Percentiles rank a stretch among this genome's conserved stretches.
Conservation (phyloP, 139 green algal species). For the Gonium pectorale region DNA sequence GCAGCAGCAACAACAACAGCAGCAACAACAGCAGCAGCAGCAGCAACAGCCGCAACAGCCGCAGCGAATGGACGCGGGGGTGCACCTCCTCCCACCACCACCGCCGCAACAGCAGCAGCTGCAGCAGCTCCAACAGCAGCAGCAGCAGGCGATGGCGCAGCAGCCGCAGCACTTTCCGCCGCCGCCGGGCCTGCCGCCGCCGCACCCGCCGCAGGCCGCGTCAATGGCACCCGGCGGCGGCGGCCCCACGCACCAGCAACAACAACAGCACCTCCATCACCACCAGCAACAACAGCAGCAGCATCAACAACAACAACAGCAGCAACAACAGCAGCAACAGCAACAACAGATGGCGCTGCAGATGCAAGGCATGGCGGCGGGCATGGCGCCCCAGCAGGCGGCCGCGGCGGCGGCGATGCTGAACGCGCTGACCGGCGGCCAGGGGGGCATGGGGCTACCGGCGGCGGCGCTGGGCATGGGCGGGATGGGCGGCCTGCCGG, state of each 20-base stretch:
- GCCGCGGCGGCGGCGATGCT: constrained; percentile 16
- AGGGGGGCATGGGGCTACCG: not conserved
- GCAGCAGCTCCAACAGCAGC: not conserved
- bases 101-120: not conserved
- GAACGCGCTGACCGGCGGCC: not conserved
- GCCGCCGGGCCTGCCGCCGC: not conserved
- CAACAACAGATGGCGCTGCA: constrained; percentile 10
- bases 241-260: not conserved
- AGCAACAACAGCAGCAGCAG: constrained; percentile 10
- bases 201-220: constrained; percentile 14
- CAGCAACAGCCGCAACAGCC: constrained; percentile 8
- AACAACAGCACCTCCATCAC: constrained; percentile 29
- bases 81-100: constrained; percentile 8
- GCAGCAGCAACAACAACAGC: not conserved
- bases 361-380: constrained; percentile 20
- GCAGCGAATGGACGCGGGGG: constrained; percentile 1
- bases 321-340: constrained; percentile 26
- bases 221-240: not conserved
- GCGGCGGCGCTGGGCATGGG: not conserved
- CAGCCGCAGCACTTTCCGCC: constrained; percentile 32
- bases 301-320: constrained; percentile 16
- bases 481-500: not conserved
- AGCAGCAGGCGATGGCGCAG: not conserved
- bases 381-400: constrained; percentile 31
- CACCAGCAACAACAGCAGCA: constrained; percentile 5